These are phyloP conservation scores for Raphanus sativus DNA, from an alignment of 345 rosid genomes.

Conservation along the genomic window DNA sequence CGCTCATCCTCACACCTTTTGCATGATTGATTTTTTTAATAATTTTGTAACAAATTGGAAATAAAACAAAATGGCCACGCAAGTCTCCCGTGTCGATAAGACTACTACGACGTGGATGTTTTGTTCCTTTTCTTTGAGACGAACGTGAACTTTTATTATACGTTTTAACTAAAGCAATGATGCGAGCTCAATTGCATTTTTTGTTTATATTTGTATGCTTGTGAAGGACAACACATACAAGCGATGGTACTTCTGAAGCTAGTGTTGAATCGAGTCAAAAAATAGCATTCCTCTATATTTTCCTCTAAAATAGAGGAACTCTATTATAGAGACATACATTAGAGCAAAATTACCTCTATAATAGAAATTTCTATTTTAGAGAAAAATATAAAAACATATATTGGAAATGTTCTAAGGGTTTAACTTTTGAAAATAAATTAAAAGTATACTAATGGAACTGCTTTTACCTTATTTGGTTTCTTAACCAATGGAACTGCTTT, in stretches of 20 bases:
- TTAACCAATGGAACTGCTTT: no score
- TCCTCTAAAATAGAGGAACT: no score
- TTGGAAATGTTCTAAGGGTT: no score
- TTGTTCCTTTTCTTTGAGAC: not conserved
- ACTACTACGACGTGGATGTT: constrained; percentile 13
- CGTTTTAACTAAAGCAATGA: constrained; percentile 13
- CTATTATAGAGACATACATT: no score
- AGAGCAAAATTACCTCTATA: no score
- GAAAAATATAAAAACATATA: no score
- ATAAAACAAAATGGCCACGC: constrained; percentile 13
- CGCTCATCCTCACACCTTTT: constrained; percentile 19
- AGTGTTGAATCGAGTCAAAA: no score
- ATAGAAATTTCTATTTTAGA: no score
- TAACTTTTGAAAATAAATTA: no score
- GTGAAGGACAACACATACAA: not conserved
- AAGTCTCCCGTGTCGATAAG: constrained; percentile 35
- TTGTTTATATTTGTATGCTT: not conserved
- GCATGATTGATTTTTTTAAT: constrained; percentile 28
- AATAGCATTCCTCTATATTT: no score
- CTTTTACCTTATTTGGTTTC: no score
- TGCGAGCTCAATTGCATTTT: not conserved
- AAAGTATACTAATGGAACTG: no score
- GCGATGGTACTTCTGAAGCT: not conserved
- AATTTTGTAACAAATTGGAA: not conserved
- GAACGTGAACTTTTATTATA: not conserved